Evolutionary conservation across 2,329 filamentous ascomycete genomes (phyloP).

Genomic region (Diaporthe ilicicola): DNA sequence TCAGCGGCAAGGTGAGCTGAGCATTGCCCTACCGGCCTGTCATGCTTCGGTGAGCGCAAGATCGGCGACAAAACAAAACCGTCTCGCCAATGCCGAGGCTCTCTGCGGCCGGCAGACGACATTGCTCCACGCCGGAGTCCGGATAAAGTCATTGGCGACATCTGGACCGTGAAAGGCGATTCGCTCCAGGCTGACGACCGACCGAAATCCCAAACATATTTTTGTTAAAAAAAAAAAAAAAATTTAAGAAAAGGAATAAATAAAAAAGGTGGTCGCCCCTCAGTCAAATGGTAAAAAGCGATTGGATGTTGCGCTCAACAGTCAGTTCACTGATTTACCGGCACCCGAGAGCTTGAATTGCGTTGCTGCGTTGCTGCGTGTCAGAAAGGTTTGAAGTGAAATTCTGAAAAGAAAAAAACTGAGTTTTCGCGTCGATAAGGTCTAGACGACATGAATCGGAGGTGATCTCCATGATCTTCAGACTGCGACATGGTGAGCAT

Average conservation of each 20-base stretch:
- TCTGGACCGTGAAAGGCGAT: slow-evolving; percentile 10
- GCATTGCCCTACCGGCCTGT: not conserved
- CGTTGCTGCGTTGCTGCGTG: slow-evolving; percentile 2
- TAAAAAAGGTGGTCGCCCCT: not conserved
- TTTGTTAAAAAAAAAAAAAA: not conserved
- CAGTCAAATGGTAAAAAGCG: not conserved
- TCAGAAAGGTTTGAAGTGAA: slow-evolving; percentile 16
- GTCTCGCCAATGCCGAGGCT: slow-evolving; percentile 1
- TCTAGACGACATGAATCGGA: slow-evolving; percentile 13
- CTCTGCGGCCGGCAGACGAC: slow-evolving; percentile 1
- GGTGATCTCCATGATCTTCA: slow-evolving; percentile 20
- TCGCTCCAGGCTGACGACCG: not conserved
- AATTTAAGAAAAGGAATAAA: too few species aligned
- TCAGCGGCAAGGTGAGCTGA: not conserved
- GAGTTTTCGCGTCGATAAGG: not conserved
- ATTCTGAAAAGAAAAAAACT: not conserved
- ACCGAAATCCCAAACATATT: not conserved
- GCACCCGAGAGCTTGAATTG: slow-evolving; percentile 15
- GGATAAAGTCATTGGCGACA: slow-evolving; percentile 4
- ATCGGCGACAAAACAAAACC: not conserved
- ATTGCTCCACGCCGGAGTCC: slow-evolving; percentile 2
- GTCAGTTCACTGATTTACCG: not conserved
- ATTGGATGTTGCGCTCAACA: not conserved
- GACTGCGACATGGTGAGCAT: slow-evolving; percentile 20
- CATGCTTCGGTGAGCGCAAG: not conserved